phyloP scores from a whole-genome alignment of 768 basidiomycete species.

The Rossbeevera mucosa region DNA sequence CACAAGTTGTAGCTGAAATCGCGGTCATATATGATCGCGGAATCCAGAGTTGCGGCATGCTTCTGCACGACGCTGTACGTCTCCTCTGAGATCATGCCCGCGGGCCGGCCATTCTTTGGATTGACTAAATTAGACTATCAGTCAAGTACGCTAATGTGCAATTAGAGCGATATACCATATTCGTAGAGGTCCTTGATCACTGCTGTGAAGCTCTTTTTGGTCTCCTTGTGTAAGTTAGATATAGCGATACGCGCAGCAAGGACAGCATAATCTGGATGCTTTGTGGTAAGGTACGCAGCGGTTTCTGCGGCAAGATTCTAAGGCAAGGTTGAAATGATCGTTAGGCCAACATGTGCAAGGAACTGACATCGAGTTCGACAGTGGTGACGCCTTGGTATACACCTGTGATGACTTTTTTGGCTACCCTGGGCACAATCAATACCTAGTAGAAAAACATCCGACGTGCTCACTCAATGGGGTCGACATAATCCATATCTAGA shows the following conservation, averaged over 20 bases:
- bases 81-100: conserved; percentile 89
- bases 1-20: conserved; percentile 97
- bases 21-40: conserved; percentile 95
- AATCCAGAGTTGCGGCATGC: conserved; percentile 80
- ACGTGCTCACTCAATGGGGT: conserved; percentile 74
- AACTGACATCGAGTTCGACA: conserved; percentile 88
- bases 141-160: not conserved
- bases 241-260: conserved; percentile 98
- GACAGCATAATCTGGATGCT: conserved; percentile 96
- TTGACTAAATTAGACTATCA: conserved; percentile 56
- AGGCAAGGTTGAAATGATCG: conserved; percentile 4
- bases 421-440: conserved; percentile 48
- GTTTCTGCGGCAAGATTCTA: conserved; percentile 97
- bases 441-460: not conserved
- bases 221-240: conserved; percentile 98
- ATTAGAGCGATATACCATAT: conserved; percentile 56
- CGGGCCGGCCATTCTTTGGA: conserved; percentile 84
- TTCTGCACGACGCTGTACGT: conserved; percentile 78
- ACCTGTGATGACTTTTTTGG: conserved; percentile 89
- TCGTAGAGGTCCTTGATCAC: conserved; percentile 88
- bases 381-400: conserved; percentile 97
- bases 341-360: not conserved
- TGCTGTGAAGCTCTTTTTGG: conserved; percentile 92
- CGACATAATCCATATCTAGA: conserved; percentile 85
- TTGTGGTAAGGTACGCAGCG: conserved; percentile 94